phyloP scores from a whole-genome alignment of 2,329 filamentous ascomycete species.

The Cadophora malorum region DNA sequence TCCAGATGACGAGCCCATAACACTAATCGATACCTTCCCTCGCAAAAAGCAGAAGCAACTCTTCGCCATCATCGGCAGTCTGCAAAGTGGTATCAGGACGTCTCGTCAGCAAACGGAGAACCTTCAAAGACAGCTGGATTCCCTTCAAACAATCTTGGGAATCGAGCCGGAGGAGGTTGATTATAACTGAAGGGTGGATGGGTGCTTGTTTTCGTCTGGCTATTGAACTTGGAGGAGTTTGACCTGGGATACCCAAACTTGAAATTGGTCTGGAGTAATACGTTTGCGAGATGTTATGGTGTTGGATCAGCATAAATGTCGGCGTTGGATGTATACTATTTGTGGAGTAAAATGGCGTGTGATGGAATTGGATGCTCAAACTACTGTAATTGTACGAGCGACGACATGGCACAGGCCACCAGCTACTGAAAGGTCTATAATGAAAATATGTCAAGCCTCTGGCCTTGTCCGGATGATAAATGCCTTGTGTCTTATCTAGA shows the following conservation, averaged over 20 bases:
- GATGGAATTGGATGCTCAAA: neutral
- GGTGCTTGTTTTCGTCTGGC: neutral
- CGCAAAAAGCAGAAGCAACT: constrained; percentile 40
- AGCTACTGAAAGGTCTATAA: neutral
- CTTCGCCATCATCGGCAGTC: constrained; percentile 37
- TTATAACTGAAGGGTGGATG: constrained; percentile 8
- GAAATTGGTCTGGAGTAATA: neutral
- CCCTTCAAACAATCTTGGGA: constrained; percentile 33
- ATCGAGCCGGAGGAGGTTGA: constrained; percentile 34
- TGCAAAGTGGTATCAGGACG: constrained; percentile 38
- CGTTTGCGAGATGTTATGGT: neutral
- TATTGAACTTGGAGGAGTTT: constrained; percentile 3
- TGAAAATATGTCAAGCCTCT: neutral
- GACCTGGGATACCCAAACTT: constrained; percentile 4
- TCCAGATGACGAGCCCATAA: constrained; percentile 13
- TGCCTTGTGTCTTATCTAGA: neutral
- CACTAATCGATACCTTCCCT: constrained; percentile 37
- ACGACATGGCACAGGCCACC: neutral
- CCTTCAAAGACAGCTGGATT: constrained; percentile 38
- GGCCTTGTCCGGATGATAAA: too few species aligned
- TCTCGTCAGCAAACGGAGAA: constrained; percentile 38
- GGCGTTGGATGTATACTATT: constrained; percentile 3
- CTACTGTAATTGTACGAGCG: constrained; percentile 6
- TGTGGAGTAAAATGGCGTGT: neutral
- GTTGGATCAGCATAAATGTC: neutral